phyloP scores from a whole-genome alignment of 495 filamentous ascomycete species.

The Hapsidospora chrysogenum region DNA sequence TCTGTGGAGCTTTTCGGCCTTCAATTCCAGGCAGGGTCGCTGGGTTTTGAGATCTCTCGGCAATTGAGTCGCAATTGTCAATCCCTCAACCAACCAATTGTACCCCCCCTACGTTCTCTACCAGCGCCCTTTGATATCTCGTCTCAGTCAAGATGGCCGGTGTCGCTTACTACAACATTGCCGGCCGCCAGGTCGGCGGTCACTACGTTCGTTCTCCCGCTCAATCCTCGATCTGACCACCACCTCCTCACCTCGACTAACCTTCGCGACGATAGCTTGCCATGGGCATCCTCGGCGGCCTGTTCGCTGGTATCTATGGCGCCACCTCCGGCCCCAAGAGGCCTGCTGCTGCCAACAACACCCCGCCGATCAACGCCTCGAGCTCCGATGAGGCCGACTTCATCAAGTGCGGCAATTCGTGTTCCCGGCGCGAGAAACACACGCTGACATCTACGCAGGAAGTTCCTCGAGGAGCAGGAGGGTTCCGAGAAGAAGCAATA shows the following conservation, averaged over 20 bases:
- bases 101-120: slow-evolving; percentile 18
- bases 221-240: neutral
- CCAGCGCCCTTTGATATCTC: slow-evolving; percentile 8
- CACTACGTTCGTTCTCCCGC: slow-evolving; percentile 52
- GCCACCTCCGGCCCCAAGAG: slow-evolving; percentile 46
- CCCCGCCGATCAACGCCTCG: slow-evolving; percentile 71
- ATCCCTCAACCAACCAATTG: slow-evolving; percentile 7
- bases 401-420: slow-evolving; percentile 63
- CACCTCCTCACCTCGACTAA: slow-evolving; percentile 10
- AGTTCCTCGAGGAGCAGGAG: slow-evolving; percentile 4
- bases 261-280: slow-evolving; percentile 62
- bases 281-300: slow-evolving; percentile 58
- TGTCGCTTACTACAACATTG: slow-evolving; percentile 65
- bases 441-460: slow-evolving; percentile 1
- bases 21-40: too few relatives aligned
- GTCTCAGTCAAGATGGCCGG: slow-evolving; percentile 43
- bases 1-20: too few relatives aligned
- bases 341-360: slow-evolving; percentile 31
- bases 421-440: neutral
- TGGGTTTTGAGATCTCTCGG: neutral
- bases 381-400: slow-evolving; percentile 93
- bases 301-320: slow-evolving; percentile 40
- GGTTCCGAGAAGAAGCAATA: slow-evolving; percentile 2
- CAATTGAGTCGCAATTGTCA: too few relatives aligned
- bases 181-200: slow-evolving; percentile 83